Evolutionary conservation across 805 yeast genomes (phyloP), one percentile per base, ranked within the genome.

Genomic region (Starmerella tilneyi): DNA sequence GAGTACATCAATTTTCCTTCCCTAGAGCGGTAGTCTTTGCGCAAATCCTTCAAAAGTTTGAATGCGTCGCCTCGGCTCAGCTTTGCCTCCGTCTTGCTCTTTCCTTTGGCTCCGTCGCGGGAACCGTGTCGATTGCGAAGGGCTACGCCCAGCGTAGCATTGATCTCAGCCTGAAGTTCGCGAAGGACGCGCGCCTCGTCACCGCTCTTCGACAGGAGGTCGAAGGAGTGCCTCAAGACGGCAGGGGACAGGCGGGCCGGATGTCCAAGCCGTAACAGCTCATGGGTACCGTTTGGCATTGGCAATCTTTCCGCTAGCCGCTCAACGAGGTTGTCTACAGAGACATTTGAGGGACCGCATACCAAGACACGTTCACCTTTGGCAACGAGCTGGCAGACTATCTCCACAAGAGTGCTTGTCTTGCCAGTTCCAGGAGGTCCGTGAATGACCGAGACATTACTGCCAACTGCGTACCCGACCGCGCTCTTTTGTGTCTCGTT

Each of bases 301-400:
- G 96, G 67, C 61, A 89, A 96, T 39, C 88, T 63, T 13, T 89
- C 81, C 0, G 41, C 41, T 13, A 38, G 26, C 94, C 41, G 41
- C 17, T 38, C 41, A n/a, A 38, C 41, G 21, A 38, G 27, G 16
- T 38, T 89, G 60, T 89, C 97, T 1, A 88, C 94, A 1, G 96
- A 77, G 13, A 86, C 79, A 59, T 89, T 89, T 0, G 96, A 86
- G 0, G 97, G 94, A 0, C 96, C 96, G 65, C 96, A 88, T 0
- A 89, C 88, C 23, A 89, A 65, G 0, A 89, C 78, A 36, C 86
- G 61, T 49, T 74, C 69, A 7, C 74, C 74, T 2, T 39, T 44
- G 8, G 65, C 66, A 1, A 76, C 69, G 41, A 85, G 65, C 58
- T 88, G 96, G 42, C 81, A 74, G 29, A 86, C 78, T 7, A 84